Conservation (phyloP, 73 alveolate species). For the Strombidium stylifer region DNA sequence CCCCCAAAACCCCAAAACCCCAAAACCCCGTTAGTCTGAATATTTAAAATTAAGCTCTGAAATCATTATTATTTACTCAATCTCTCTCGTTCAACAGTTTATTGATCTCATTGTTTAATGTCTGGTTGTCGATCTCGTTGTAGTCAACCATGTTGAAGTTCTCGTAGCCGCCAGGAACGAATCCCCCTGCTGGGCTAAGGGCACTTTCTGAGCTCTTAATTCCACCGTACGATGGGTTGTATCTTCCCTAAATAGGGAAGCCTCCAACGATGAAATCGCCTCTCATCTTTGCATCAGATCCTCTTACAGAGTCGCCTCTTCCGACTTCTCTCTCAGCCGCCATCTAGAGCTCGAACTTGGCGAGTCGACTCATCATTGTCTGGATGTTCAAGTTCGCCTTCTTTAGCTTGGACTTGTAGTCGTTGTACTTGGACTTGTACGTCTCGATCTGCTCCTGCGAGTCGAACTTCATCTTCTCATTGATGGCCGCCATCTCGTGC, state of each 20-base stretch:
- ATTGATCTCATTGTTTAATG: slow-evolving; percentile 13
- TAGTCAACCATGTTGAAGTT: too few species aligned
- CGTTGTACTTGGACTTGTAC: slow-evolving; percentile 15
- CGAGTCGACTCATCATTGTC: slow-evolving; percentile 26
- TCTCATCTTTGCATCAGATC: not conserved
- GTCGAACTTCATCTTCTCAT: slow-evolving; percentile 20
- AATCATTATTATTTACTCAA: too few species aligned
- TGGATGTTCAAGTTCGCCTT: slow-evolving; percentile 17
- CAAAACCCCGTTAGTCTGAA: too few species aligned
- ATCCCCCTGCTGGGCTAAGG: too few species aligned
- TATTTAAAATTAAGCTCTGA: too few species aligned
- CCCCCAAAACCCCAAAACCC: too few species aligned
- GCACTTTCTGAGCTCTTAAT: too few species aligned
- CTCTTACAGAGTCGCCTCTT: not conserved
- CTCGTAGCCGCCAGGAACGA: too few species aligned
- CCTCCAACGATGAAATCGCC: not conserved
- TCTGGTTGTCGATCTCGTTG: slow-evolving; percentile 14
- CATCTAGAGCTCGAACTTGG: slow-evolving; percentile 33
- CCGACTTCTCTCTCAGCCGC: slow-evolving; percentile 13
- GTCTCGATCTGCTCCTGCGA: not conserved
- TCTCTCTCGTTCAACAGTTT: slow-evolving; percentile 17
- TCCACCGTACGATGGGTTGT: not conserved
- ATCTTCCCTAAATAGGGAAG: not conserved
- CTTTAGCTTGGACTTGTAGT: slow-evolving; percentile 31
- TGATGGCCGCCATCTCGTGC: not conserved